A percentile compares a stretch with the other conserved stretches of the same genome.
Evolutionary conservation across 2,329 filamentous ascomycete genomes (phyloP).

Genomic region (Penicillium sp.): DNA sequence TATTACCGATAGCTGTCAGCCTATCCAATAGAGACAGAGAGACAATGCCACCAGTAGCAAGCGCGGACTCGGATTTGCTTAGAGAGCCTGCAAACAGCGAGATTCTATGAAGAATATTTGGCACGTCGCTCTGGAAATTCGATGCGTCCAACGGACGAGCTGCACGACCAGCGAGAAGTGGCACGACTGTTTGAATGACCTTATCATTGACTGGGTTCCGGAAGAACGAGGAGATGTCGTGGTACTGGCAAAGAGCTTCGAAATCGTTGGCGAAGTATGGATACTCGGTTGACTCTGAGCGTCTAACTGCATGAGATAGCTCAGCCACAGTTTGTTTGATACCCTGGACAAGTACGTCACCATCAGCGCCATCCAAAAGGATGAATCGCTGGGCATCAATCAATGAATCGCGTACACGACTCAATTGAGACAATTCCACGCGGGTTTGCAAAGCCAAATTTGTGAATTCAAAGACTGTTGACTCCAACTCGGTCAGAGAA

Average conservation of each 20-base stretch:
- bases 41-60: slow-evolving; percentile 52
- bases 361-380: slow-evolving; percentile 38
- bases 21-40: slow-evolving; percentile 57
- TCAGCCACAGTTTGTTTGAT: slow-evolving; percentile 42
- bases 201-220: slow-evolving; percentile 13
- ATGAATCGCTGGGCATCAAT: slow-evolving; percentile 41
- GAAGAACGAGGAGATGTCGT: slow-evolving; percentile 35
- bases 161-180: slow-evolving; percentile 41
- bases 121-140: slow-evolving; percentile 33
- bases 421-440: slow-evolving; percentile 38
- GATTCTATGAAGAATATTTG: slow-evolving; percentile 38
- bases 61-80: slow-evolving; percentile 31
- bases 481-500: slow-evolving; percentile 39
- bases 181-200: slow-evolving; percentile 32
- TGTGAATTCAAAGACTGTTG: slow-evolving; percentile 39
- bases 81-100: slow-evolving; percentile 39
- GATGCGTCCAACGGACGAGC: slow-evolving; percentile 37
- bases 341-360: slow-evolving; percentile 36
- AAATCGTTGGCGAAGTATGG: slow-evolving; percentile 51
- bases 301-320: slow-evolving; percentile 34
- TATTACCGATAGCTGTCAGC: slow-evolving; percentile 53
- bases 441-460: slow-evolving; percentile 38
- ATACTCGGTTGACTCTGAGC: slow-evolving; percentile 28
- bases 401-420: slow-evolving; percentile 39
- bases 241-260: slow-evolving; percentile 49